Conservation (phyloP, 164 flowering plant species). For the Annona cherimola region DNA sequence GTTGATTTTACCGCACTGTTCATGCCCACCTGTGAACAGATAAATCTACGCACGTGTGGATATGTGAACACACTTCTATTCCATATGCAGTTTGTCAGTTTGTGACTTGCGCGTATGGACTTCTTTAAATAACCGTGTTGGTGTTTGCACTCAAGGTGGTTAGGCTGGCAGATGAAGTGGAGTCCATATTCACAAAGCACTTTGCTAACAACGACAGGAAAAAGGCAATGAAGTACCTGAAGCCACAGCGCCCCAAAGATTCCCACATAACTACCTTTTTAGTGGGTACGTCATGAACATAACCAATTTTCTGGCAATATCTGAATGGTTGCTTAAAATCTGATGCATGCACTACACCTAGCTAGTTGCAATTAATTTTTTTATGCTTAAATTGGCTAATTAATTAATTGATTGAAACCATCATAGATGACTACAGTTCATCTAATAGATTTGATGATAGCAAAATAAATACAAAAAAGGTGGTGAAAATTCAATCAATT, state of each 20-base stretch:
- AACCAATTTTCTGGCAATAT: too few species aligned
- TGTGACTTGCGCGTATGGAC: neutral
- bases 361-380: too few species aligned
- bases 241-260: constrained; percentile 67
- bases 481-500: too few species aligned
- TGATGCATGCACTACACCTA: too few species aligned
- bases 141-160: constrained; percentile 44
- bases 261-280: constrained; percentile 93
- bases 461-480: too few species aligned
- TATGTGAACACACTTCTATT: neutral
- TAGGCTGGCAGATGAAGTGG: constrained; percentile 93
- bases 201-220: constrained; percentile 89
- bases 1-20: too few species aligned
- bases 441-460: too few species aligned
- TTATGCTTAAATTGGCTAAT: too few species aligned
- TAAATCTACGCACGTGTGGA: neutral
- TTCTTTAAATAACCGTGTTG: neutral
- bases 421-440: too few species aligned
- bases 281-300: constrained; percentile 48
- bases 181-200: constrained; percentile 92
- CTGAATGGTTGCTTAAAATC: too few species aligned
- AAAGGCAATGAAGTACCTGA: constrained; percentile 90
- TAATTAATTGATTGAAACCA: too few species aligned
- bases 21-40: too few species aligned
- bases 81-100: neutral